Conservation (phyloP, 192 early-diverging fungal species). For the Mortierella antarctica region DNA sequence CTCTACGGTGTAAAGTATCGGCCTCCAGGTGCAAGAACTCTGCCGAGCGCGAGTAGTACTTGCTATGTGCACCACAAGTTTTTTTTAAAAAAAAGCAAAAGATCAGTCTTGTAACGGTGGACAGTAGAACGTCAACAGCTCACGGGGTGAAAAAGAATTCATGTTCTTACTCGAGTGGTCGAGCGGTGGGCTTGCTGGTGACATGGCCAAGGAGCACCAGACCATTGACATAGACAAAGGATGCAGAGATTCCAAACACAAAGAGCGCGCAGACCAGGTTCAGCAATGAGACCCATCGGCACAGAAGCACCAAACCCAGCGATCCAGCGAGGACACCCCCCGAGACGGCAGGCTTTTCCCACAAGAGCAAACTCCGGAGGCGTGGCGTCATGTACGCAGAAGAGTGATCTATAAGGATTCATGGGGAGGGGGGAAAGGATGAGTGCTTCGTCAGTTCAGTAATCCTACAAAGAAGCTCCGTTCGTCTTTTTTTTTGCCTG, state of each 20-base stretch:
- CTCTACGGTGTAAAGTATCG: slow-evolving; percentile 26
- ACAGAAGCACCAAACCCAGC: slow-evolving; percentile 21
- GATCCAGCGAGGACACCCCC: slow-evolving; percentile 25
- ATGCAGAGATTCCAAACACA: slow-evolving; percentile 36
- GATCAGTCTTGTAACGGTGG: background rate
- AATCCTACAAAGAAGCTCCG: background rate
- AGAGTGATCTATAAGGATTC: slow-evolving; percentile 6
- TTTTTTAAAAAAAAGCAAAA: background rate
- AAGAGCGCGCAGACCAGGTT: slow-evolving; percentile 34
- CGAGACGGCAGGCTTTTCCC: slow-evolving; percentile 35
- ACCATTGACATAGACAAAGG: slow-evolving; percentile 45
- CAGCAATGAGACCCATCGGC: slow-evolving; percentile 49
- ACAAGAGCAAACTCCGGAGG: slow-evolving; percentile 31
- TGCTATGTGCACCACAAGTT: slow-evolving; percentile 1
- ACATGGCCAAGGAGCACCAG: slow-evolving; percentile 12
- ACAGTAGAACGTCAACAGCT: background rate
- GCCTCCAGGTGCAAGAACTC: slow-evolving; percentile 41
- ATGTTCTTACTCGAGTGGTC: slow-evolving; percentile 39
- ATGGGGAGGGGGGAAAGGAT: background rate
- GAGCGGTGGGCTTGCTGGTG: slow-evolving; percentile 32
- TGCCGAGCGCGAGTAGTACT: slow-evolving; percentile 41
- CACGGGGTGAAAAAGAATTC: background rate
- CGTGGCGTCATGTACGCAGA: slow-evolving; percentile 37
- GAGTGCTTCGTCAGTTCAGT: too few relatives aligned
- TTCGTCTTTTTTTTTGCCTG: background rate